Conservation (phyloP, 306 rosid species). For the Datisca glomerata region DNA sequence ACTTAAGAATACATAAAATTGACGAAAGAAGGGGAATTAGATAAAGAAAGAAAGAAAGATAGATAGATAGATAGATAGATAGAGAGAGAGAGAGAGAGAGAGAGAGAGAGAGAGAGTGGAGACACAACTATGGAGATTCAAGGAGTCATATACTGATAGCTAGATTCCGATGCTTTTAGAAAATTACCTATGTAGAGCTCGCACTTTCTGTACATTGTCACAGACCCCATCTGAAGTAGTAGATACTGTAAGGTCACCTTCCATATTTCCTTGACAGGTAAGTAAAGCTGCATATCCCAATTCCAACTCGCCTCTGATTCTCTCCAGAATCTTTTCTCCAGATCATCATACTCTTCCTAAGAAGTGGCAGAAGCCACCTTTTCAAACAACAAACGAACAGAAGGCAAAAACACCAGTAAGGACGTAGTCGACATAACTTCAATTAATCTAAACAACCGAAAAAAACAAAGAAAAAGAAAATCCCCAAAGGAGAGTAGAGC, state of each 20-base stretch:
- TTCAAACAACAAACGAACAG: conserved; percentile 15
- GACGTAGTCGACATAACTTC: neutral
- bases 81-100: too few species aligned
- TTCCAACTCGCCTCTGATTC: conserved; percentile 30
- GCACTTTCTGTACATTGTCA: conserved; percentile 41
- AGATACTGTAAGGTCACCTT: conserved; percentile 36
- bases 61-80: neutral
- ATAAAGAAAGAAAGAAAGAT: neutral
- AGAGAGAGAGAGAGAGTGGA: neutral
- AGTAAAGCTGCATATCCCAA: conserved; percentile 34
- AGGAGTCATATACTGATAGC: too few species aligned
- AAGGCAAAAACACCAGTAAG: conserved; percentile 9
- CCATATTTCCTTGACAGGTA: conserved; percentile 45
- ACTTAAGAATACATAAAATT: neutral
- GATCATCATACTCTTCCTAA: conserved; percentile 48
- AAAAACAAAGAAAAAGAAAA: neutral
- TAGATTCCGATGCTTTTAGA: too few species aligned
- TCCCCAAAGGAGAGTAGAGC: too few species aligned
- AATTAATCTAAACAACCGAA: neutral
- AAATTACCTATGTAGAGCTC: conserved; percentile 66
- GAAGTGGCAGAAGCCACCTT: conserved; percentile 19
- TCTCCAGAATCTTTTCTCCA: conserved; percentile 38
- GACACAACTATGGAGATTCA: neutral
- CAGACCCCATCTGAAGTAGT: conserved; percentile 28
- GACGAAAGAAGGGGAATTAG: neutral